Percentiles rank a stretch among this genome's conserved stretches.
These are phyloP conservation scores for Oemleria cerasiformis DNA, from an alignment of 306 rosid species.

Conservation along the genomic window DNA sequence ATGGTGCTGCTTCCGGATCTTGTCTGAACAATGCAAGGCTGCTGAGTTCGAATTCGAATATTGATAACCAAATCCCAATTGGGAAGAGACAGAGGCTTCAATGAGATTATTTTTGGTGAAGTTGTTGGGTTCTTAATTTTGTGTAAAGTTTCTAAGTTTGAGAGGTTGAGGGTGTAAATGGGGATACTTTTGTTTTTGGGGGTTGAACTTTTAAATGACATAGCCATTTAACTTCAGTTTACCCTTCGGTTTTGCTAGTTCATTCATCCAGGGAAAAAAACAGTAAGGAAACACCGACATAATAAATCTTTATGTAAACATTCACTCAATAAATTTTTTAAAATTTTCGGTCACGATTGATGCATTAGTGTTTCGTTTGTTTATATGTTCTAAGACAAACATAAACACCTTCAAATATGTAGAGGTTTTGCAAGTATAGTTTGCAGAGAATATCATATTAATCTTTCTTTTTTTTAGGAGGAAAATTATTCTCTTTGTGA, in stretches of 20 bases:
- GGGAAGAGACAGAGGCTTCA: slow-evolving; percentile 53
- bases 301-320: not conserved
- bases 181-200: slow-evolving; percentile 31
- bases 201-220: slow-evolving; percentile 30
- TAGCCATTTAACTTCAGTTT: slow-evolving; percentile 22
- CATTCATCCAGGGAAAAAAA: not conserved
- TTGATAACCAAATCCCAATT: slow-evolving; percentile 24
- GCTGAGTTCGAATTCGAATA: slow-evolving; percentile 26
- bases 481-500: not conserved
- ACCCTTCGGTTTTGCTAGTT: not conserved
- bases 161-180: slow-evolving; percentile 45
- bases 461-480: not conserved
- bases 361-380: not conserved
- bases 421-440: too few species aligned
- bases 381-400: too few species aligned
- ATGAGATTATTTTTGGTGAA: slow-evolving; percentile 6
- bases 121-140: slow-evolving; percentile 7
- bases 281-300: not conserved
- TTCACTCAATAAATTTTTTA: not conserved
- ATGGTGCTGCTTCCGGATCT: slow-evolving; percentile 28
- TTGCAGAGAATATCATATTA: too few species aligned
- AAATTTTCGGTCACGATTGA: not conserved
- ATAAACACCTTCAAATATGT: too few species aligned
- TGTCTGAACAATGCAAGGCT: slow-evolving; percentile 27
- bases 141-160: slow-evolving; percentile 18